Evolutionary conservation across 1,284 basidiomycete species (phyloP).

Genomic region (Boletus mariae): DNA sequence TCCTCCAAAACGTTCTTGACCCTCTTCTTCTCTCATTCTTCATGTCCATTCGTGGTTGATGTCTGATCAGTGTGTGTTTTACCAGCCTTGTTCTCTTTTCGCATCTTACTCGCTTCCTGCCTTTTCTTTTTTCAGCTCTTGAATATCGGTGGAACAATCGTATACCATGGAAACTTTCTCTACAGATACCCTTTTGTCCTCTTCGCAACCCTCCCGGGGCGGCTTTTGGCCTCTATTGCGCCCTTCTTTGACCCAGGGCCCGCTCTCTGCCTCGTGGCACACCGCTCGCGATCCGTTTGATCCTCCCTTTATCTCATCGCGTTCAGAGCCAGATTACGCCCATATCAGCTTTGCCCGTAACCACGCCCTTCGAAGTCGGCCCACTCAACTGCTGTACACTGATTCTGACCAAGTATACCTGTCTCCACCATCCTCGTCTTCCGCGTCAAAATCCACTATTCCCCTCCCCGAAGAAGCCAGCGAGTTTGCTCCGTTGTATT

Average conservation of each 20-base stretch:
- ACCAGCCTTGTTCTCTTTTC: not conserved
- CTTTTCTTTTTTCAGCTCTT: slow-evolving; percentile 27
- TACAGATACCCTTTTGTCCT: slow-evolving; percentile 28
- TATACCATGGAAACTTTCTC: slow-evolving; percentile 32
- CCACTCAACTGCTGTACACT: slow-evolving; percentile 14
- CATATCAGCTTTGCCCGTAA: slow-evolving; percentile 16
- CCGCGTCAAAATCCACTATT: slow-evolving; percentile 36
- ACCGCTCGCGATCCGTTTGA: slow-evolving; percentile 21
- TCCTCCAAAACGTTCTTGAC: slow-evolving; percentile 9
- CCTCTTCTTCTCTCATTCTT: slow-evolving; percentile 13
- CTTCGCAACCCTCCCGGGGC: slow-evolving; percentile 6
- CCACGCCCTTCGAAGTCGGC: slow-evolving; percentile 12
- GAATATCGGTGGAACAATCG: slow-evolving; percentile 30
- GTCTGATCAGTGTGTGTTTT: slow-evolving; percentile 18
- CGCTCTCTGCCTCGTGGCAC: slow-evolving; percentile 19
- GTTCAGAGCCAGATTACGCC: slow-evolving; percentile 10
- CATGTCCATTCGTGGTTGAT: slow-evolving; percentile 27
- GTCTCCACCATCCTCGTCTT: slow-evolving; percentile 39
- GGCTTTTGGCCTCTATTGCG: slow-evolving; percentile 12
- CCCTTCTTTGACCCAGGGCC: slow-evolving; percentile 16
- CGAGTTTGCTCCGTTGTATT: slow-evolving; percentile 18
- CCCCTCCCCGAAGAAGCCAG: slow-evolving; percentile 31
- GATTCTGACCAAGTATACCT: slow-evolving; percentile 30
- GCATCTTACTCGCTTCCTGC: too few species aligned
- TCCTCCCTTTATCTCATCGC: slow-evolving; percentile 20